Evolutionary conservation across 2,329 filamentous ascomycete genomes (phyloP), one percentile per base, ranked within the genome.

Genomic region (Stachybotrys chartarum): DNA sequence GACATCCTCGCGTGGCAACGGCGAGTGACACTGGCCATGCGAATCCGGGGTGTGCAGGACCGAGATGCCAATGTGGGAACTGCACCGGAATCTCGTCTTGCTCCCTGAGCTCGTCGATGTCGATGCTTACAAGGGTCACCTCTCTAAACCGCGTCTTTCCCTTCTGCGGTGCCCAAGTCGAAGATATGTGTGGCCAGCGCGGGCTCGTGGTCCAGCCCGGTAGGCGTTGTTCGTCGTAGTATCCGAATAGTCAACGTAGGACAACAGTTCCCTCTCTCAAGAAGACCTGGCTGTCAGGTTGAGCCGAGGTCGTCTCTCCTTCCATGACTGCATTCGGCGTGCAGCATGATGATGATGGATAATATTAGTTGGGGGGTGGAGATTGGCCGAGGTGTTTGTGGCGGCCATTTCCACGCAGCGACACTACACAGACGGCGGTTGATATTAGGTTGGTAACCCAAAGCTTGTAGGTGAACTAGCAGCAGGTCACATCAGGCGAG

Each of bases 41-140:
- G 53, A 50, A 24, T 57, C n/a, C 50, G 30, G 35, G 32, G 56
- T 57, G n/a, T 46, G 53, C 14, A 57, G 30, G 45, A 55, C 48
- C 35, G 56, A 57, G 46, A 57, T 57, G 31, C 54, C 50, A 45
- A 55, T 57, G 50, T 55, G 54, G 50, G n/a, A 55, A 53, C 51
- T 55, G 46, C 30, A 55, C 45, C 16, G 50, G 50, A 8, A 57
- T 47, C 17, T 45, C 46, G 10, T 55, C 39, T 50, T 53, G 53
- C 17, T 55, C 56, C 17, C 11, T 49, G 14, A 55, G 18, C 30
- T 48, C 53, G 44, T 57, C 50, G n/a, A 57, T 53, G 45, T 57
- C 50, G 5, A 57, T 55, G 45, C 46, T 39, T 47, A 57, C 53
- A n/a, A 57, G 30, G 30, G 50, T 57, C 32, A 39, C 45, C 30